Conservation (phyloP, 805 yeast species). For the Candida morakotiae region DNA sequence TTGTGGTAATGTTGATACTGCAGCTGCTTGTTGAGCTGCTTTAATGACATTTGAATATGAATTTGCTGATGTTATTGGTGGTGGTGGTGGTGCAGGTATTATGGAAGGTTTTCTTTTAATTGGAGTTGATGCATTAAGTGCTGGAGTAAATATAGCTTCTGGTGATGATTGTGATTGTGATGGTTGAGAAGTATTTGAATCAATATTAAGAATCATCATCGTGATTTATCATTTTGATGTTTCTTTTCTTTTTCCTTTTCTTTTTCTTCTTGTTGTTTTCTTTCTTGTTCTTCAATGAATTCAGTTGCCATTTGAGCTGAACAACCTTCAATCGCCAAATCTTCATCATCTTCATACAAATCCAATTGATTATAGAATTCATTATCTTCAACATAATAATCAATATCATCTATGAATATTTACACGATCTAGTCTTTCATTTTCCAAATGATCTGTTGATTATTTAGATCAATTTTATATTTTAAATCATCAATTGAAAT, state of each 20-base stretch:
- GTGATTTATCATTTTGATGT: no score
- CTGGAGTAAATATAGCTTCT: conserved; percentile 5
- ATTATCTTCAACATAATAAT: conserved; percentile 88
- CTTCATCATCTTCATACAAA: conserved; percentile 51
- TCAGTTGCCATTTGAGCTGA: conserved; percentile 19
- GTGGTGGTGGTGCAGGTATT: conserved; percentile 24
- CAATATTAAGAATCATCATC: no score
- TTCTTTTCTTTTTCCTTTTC: no score
- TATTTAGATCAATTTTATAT: conserved; percentile 66
- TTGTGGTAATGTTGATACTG: conserved; percentile 1
- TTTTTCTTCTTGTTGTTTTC: conserved; percentile 4
- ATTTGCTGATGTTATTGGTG: conserved; percentile 11
- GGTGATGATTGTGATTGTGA: conserved; percentile 13
- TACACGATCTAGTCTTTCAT: conserved; percentile 75
- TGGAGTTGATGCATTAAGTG: conserved; percentile 10
- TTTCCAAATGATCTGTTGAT: conserved; percentile 74
- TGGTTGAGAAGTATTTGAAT: conserved; percentile 8
- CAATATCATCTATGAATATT: conserved; percentile 85
- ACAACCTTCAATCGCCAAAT: conserved; percentile 17
- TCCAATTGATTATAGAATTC: conserved; percentile 86
- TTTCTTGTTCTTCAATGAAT: conserved; percentile 13
- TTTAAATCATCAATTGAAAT: conserved; percentile 59
- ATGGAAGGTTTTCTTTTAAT: conserved; percentile 14
- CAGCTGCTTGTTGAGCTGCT: conserved; percentile 17
- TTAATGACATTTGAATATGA: conserved; percentile 21